Conservation (phyloP, 441 rosid species). For the Breynia disticha region DNA sequence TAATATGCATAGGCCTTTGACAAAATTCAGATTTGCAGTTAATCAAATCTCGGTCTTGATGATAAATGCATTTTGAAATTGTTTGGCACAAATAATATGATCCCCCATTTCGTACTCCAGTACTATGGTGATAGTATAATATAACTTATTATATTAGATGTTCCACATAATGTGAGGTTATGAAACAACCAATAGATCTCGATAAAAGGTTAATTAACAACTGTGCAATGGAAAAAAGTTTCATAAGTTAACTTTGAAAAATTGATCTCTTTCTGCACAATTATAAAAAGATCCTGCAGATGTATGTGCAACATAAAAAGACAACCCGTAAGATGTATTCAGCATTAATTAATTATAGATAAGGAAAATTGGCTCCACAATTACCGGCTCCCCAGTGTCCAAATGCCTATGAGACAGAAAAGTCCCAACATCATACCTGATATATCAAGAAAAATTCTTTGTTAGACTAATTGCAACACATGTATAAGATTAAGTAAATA, state of each 20-base stretch:
- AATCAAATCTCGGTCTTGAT: too few species aligned
- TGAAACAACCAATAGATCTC: too few species aligned
- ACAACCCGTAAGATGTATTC: neutral
- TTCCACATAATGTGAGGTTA: too few species aligned
- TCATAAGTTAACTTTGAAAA: neutral
- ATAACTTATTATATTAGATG: too few species aligned
- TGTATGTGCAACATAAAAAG: neutral
- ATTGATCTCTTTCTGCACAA: neutral
- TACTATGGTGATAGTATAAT: too few species aligned
- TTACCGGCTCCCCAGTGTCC: conserved; percentile 87
- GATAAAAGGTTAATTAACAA: too few species aligned
- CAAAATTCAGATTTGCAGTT: too few species aligned
- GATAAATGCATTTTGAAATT: too few species aligned
- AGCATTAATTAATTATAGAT: neutral
- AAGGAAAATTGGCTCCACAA: conserved; percentile 10
- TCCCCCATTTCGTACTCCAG: too few species aligned
- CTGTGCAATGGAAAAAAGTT: neutral
- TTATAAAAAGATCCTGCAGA: conserved; percentile 3
- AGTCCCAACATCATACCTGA: conserved; percentile 89
- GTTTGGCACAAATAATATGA: too few species aligned
- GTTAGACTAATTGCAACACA: conserved; percentile 3
- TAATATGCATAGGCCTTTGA: too few species aligned
- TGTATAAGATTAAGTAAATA: neutral
- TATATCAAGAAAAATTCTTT: conserved; percentile 8
- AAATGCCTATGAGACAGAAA: conserved; percentile 72